A percentile compares a stretch with the other conserved stretches of the same genome.
Conservation (phyloP, 1,139 yeast species). For the Diutina pseudorugosa region DNA sequence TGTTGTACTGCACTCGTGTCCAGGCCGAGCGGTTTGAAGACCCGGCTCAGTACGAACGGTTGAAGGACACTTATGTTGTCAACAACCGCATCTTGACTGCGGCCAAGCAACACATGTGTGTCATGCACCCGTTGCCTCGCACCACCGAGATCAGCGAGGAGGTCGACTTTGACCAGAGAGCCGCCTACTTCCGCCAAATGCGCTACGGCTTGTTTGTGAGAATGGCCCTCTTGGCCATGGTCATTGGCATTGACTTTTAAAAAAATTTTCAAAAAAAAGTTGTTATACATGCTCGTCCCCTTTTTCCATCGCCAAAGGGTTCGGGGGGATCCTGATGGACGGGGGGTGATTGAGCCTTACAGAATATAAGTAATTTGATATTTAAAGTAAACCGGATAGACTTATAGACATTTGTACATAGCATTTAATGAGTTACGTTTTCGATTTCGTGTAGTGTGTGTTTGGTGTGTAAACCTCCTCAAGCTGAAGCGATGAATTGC, state of each 20-base stretch:
- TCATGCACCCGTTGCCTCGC: slow-evolving; percentile 98
- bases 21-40: slow-evolving; percentile 91
- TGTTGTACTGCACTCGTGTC: slow-evolving; percentile 93
- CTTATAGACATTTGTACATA: background rate
- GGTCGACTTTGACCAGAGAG: slow-evolving; percentile 98
- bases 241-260: slow-evolving; percentile 69
- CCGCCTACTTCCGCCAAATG: slow-evolving; percentile 99
- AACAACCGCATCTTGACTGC: slow-evolving; percentile 83
- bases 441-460: background rate
- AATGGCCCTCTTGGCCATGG: slow-evolving; percentile 98
- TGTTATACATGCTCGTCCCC: background rate
- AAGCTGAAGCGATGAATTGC: too few species aligned
- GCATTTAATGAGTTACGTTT: background rate
- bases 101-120: slow-evolving; percentile 97
- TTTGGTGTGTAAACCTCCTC: too few species aligned
- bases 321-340: slow-evolving; percentile 3
- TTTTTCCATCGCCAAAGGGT: background rate
- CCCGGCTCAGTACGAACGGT: slow-evolving; percentile 65
- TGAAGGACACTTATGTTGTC: slow-evolving; percentile 85
- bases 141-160: slow-evolving; percentile 93
- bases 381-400: background rate
- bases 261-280: background rate
- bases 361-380: background rate
- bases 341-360: background rate
- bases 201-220: slow-evolving; percentile 95